These are phyloP conservation scores for Metahyphopichia silvanorum DNA, from an alignment of 805 yeast species.

Conservation along the genomic window DNA sequence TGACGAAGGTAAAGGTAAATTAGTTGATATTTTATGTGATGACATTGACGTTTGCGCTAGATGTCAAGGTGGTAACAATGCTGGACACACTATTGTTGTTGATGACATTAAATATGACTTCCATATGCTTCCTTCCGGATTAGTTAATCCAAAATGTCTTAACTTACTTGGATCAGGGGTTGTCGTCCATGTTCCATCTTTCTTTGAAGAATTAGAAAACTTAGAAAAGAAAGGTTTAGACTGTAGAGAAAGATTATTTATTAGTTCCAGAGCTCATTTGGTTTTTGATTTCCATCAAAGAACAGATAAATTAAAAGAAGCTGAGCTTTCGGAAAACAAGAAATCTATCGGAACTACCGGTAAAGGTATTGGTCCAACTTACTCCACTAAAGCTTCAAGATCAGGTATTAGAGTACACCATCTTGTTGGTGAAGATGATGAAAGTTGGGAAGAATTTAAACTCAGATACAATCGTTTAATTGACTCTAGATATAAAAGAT, in stretches of 20 bases:
- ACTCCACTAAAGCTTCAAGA: conserved; percentile 94
- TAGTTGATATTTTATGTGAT: conserved; percentile 93
- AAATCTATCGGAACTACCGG: conserved; percentile 97
- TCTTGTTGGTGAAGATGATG: conserved; percentile 83
- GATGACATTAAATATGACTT: conserved; percentile 86
- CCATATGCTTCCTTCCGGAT: conserved; percentile 99
- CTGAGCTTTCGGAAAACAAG: conserved; percentile 76
- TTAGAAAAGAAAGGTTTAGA: conserved; percentile 80
- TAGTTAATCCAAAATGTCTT: conserved; percentile 86
- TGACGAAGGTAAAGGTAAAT: conserved; percentile 98
- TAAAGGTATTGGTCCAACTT: conserved; percentile 98
- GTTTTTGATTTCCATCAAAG: conserved; percentile 98
- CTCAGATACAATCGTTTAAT: conserved; percentile 71
- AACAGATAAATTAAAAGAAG: conserved; percentile 92
- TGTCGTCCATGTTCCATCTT: conserved; percentile 90
- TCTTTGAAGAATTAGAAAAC: conserved; percentile 80
- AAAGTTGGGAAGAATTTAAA: conserved; percentile 91
- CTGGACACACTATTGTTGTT: conserved; percentile 98
- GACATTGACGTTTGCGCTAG: conserved; percentile 95
- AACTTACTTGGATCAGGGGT: conserved; percentile 96
- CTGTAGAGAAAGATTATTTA: conserved; percentile 72
- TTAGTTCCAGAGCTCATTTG: conserved; percentile 91
- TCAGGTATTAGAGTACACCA: conserved; percentile 97
- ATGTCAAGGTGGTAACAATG: conserved; percentile 98
- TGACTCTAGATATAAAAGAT: conserved; percentile 80